A percentile compares a stretch with the other conserved stretches of the same genome.
Conservation (phyloP, 352 stramenopile genomes). For the Globisporangium lucens region DNA sequence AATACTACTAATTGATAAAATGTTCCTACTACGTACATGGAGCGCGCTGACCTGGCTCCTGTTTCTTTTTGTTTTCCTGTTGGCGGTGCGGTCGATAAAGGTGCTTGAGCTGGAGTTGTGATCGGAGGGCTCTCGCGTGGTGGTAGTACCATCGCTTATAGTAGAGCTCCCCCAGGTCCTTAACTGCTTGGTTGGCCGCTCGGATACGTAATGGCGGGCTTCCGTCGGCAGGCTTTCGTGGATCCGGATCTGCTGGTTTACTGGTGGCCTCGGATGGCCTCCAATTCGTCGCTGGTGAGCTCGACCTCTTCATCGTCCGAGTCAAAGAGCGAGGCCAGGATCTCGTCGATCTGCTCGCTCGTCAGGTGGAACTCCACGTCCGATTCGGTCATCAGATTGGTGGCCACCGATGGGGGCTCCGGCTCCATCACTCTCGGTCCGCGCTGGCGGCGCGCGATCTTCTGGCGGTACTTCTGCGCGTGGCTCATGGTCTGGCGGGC, state of each 20-base stretch:
- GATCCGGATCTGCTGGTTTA: background rate
- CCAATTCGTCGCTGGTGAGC: conserved; percentile 8
- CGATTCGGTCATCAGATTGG: background rate
- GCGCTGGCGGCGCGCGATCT: conserved; percentile 30
- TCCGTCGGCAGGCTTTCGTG: too few relatives aligned
- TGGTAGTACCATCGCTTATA: too few relatives aligned
- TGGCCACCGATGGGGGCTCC: background rate
- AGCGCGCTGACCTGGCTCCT: too few relatives aligned
- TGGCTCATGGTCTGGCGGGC: conserved; percentile 54
- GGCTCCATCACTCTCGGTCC: background rate
- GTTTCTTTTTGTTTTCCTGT: too few relatives aligned
- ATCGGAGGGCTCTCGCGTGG: too few relatives aligned
- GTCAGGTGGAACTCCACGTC: conserved; percentile 5
- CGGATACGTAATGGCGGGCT: too few relatives aligned
- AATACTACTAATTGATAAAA: too few relatives aligned
- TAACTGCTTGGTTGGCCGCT: too few relatives aligned
- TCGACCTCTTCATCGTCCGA: background rate
- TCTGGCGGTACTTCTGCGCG: conserved; percentile 54
- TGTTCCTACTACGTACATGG: too few relatives aligned
- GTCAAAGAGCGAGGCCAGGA: conserved; percentile 5
- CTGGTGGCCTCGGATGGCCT: background rate
- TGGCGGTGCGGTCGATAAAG: too few relatives aligned
- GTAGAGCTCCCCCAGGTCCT: too few relatives aligned
- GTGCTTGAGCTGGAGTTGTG: too few relatives aligned
- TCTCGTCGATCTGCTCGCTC: conserved; percentile 15